Evolutionary conservation across 805 yeast genomes (phyloP), one percentile per base, ranked within the genome.

Genomic region (Pichia cabralensis): DNA sequence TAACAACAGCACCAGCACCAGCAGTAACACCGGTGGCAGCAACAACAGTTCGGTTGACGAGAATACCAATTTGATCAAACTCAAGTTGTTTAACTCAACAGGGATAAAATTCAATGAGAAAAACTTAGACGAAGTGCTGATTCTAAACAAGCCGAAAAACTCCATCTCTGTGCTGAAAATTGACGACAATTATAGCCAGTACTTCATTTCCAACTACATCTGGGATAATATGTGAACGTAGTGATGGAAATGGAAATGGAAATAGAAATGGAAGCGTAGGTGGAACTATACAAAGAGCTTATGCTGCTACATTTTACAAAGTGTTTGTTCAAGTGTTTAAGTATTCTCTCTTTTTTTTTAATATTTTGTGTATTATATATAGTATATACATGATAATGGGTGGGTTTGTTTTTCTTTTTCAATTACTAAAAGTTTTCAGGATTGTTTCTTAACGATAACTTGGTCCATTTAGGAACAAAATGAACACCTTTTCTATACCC

Each of bases 401-500:
- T n/a, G n/a, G n/a, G n/a, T n/a, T n/a, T n/a, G n/a, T n/a, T n/a
- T n/a, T n/a, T n/a, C n/a, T n/a, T n/a, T n/a, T n/a, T n/a, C 37
- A 28, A 22, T 31, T 22, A 11, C 53, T 62, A 82, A 55, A 71
- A 79, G 52, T 77, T 69, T 40, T 68, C 68, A 29, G 96, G 96
- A 51, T 82, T 80, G 39, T 71, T 75, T 64, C 96, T 76, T 57
- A 78, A 69, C 8, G 94, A 74, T 42, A 74, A 55, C 62, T 79
- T 85, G 35, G 96, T 86, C 94, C 95, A 86, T 54, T 86, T 83
- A 15, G 96, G 95, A 28, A 80, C 81, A 56, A 76, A 64, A 52
- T 89, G 97, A 18, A 83, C 75, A 44, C 88, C 77, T 62, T 86
- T 89, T 64, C 97, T 75, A 61, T 89, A 92, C 15, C 77, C 78